Conservation (phyloP, 169 alveolate genomes). For the Eimeria zaria region DNA sequence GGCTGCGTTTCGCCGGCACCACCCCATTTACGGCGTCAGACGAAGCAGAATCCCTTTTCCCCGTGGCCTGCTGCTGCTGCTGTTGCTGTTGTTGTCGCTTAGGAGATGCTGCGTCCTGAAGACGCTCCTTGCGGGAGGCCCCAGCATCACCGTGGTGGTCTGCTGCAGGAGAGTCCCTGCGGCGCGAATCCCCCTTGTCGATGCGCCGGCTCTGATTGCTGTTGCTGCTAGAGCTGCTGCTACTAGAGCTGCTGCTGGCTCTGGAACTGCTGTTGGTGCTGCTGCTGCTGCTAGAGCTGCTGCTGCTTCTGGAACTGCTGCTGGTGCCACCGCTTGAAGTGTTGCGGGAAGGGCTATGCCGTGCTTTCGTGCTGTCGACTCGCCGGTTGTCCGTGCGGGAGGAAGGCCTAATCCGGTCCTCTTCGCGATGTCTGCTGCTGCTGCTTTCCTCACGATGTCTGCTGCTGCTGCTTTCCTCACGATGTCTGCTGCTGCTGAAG, state of each 20-base stretch:
- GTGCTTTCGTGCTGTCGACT: not conserved
- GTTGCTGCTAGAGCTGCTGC: constrained; percentile 32
- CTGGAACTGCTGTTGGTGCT: not conserved
- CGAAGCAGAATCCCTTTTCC: not conserved
- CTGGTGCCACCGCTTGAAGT: constrained; percentile 17
- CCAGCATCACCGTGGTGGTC: constrained; percentile 20
- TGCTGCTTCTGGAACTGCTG: constrained; percentile 24
- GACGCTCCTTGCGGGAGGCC: constrained; percentile 32
- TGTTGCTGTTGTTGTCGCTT: constrained; percentile 24
- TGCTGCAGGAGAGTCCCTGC: constrained; percentile 12
- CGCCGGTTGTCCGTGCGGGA: constrained; percentile 44
- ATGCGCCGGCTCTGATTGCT: not conserved
- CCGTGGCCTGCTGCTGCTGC: constrained; percentile 33
- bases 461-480: constrained; percentile 27
- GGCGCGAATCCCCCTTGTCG: not conserved
- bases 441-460: not conserved
- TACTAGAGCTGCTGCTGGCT: constrained; percentile 2
- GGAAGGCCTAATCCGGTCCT: not conserved
- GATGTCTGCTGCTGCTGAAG: constrained; percentile 9
- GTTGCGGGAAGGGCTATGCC: constrained; percentile 35
- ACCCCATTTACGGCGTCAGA: constrained; percentile 1
- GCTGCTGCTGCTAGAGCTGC: constrained; percentile 23
- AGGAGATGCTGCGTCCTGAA: not conserved
- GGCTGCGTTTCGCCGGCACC: constrained; percentile 32
- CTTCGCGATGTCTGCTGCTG: constrained; percentile 14